These are phyloP conservation scores for Solanum chmielewskii DNA, from an alignment of 257 asterid species.

Conservation along the genomic window DNA sequence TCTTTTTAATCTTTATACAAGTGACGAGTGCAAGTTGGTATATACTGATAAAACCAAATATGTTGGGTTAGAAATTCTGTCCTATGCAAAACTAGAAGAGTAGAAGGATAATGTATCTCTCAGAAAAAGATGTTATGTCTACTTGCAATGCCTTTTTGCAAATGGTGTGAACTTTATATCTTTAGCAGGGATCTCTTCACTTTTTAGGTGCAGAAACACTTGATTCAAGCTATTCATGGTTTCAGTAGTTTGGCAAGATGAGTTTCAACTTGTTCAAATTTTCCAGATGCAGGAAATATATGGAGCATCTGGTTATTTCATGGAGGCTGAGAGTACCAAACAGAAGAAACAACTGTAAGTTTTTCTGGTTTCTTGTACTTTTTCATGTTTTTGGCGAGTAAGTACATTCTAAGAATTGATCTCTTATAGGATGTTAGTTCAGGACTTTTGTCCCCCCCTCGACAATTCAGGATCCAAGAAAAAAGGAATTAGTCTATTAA, in stretches of 20 bases:
- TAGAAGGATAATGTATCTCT: background rate
- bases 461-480: no score
- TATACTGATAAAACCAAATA: background rate
- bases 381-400: background rate
- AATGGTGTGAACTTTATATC: background rate
- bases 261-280: background rate
- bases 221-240: background rate
- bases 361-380: background rate
- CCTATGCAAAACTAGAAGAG: background rate
- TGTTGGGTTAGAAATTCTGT: background rate
- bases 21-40: background rate
- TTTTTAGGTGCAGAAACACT: background rate
- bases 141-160: background rate
- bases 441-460: background rate
- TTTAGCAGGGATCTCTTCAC: background rate
- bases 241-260: background rate
- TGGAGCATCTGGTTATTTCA: slow-evolving; percentile 87
- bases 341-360: slow-evolving; percentile 37
- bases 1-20: background rate
- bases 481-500: background rate
- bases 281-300: slow-evolving; percentile 75
- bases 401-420: background rate
- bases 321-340: slow-evolving; percentile 26
- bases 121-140: background rate
- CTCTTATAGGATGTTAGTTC: background rate